Evolutionary conservation across 2,329 filamentous ascomycete genomes (phyloP), one percentile per base, ranked within the genome.

Genomic region (Hyphodiscus sp.): DNA sequence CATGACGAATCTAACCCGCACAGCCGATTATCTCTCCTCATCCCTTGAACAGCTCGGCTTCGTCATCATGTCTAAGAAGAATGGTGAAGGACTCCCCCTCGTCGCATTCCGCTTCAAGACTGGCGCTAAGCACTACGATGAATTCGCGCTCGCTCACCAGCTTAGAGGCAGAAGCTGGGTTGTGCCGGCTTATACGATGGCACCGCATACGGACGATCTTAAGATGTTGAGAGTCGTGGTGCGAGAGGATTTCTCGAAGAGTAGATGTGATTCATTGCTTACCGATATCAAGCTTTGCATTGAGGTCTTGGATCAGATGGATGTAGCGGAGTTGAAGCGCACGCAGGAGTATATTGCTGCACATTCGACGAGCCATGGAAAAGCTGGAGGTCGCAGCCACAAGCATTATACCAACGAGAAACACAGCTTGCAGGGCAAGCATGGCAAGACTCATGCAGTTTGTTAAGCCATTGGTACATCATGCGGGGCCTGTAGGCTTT

Each of bases 171-270:
- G 91, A 33, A 89, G 89, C 44, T 97, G 92, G 92, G 87, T 96
- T 29, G 89, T 96, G 0, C 92, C 92, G 0, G 92, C 92, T 0
- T 97, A 97, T 73, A 97, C 91, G 41, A 96, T 96, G 92, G 92
- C 92, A 13, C 63, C 63, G 11, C 52, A 64, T 30, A 91, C 89
- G 18, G 77, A 89, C 52, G 76, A 83, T 59, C 78, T 96, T 66
- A 95, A 96, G 79, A 86, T 97, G 80, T 83, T 96, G 76, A 85
- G 92, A 41, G 83, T 96, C 4, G 92, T 97, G 0, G 89, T 96
- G 4, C 83, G 92, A 49, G 92, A 96, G 71, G 92, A 96, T 72
- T 96, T 97, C 63, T 88, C 83, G 46, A 85, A 87, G 69, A 83
- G 78, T 61, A 80, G 91, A 41, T 95, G 90, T 66, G 91, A 97